Conservation (phyloP, 768 basidiomycete species). For the Amanita fuliginea region DNA sequence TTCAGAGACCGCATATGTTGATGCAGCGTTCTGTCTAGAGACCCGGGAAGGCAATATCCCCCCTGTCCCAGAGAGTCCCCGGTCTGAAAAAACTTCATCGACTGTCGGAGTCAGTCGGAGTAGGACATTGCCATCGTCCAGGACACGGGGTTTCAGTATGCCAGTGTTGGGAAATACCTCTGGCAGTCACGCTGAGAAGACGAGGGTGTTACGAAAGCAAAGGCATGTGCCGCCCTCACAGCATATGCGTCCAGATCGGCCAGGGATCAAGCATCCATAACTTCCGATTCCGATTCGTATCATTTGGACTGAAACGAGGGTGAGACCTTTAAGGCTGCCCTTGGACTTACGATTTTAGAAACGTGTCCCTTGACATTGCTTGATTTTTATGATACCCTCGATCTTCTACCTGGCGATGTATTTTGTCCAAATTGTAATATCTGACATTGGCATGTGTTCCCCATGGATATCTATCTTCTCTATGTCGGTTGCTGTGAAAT, state of each 20-base stretch:
- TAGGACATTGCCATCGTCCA: slow-evolving; percentile 2
- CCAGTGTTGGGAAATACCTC: not conserved
- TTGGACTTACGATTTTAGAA: not conserved
- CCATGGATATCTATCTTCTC: slow-evolving; percentile 3
- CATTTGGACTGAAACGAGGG: not conserved
- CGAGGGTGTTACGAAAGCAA: slow-evolving; percentile 5
- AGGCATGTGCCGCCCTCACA: not conserved
- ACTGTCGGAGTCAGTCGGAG: slow-evolving; percentile 5
- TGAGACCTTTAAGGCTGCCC: not conserved
- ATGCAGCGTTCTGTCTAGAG: slow-evolving; percentile 6
- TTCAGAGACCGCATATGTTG: slow-evolving; percentile 1
- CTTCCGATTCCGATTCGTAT: not conserved
- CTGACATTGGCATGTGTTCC: slow-evolving; percentile 2
- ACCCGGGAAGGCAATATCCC: slow-evolving; percentile 2
- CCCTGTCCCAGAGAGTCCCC: slow-evolving; percentile 6
- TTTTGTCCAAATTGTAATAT: slow-evolving; percentile 5
- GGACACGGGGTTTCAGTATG: slow-evolving; percentile 2
- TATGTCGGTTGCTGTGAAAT: not conserved
- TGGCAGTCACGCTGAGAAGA: not conserved
- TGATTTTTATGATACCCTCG: slow-evolving; percentile 4
- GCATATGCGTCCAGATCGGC: not conserved
- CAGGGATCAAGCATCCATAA: not conserved
- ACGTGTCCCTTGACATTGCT: not conserved
- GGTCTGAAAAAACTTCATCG: not conserved
- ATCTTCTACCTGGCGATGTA: not conserved